Conservation (phyloP, 208 protist species). For the Trypanosoma avium region DNA sequence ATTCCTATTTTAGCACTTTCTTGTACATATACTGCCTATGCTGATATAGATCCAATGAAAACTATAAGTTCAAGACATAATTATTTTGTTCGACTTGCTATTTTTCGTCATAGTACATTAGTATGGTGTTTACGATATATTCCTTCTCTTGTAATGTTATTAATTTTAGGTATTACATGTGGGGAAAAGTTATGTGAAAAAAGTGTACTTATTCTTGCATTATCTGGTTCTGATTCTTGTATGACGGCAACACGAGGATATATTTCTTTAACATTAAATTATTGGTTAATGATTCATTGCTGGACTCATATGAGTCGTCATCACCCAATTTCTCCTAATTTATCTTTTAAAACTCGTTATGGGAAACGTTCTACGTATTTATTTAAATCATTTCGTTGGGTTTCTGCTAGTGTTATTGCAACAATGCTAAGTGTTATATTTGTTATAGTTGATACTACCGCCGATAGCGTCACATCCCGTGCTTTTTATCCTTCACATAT, state of each 20-base stretch:
- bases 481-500: conserved; percentile 66
- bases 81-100: conserved; percentile 81
- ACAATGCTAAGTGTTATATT: conserved; percentile 58
- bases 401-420: conserved; percentile 51
- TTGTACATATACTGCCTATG: conserved; percentile 86
- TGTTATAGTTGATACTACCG: conserved; percentile 47
- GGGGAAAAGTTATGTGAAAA: conserved; percentile 15
- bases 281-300: conserved; percentile 88
- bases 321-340: conserved; percentile 62
- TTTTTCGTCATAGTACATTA: conserved; percentile 71
- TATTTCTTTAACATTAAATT: conserved; percentile 82
- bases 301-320: conserved; percentile 90
- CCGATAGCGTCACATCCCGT: conserved; percentile 10
- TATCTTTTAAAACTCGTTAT: conserved; percentile 71
- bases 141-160: conserved; percentile 57
- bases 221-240: conserved; percentile 41
- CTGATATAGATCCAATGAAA: conserved; percentile 80
- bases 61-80: conserved; percentile 83
- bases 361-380: conserved; percentile 68
- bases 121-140: conserved; percentile 84
- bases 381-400: conserved; percentile 70
- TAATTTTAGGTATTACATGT: conserved; percentile 79
- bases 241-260: conserved; percentile 67
- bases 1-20: conserved; percentile 77
- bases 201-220: conserved; percentile 33